Evolutionary conservation across 306 rosid species (phyloP).

Genomic region (Mucuna pruriens): DNA sequence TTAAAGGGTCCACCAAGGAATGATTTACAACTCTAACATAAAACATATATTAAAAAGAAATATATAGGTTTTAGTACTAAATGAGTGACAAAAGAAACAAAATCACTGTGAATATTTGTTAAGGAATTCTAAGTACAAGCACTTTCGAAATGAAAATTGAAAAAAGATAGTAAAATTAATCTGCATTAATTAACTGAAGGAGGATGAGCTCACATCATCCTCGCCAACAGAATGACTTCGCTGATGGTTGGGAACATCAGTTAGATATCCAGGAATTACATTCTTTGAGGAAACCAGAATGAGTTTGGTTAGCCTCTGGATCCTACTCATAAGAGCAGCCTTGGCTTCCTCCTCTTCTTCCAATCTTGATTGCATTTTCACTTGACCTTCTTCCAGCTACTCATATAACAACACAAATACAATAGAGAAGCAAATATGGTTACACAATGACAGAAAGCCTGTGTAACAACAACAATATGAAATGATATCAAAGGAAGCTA

Average conservation of each 20-base stretch:
- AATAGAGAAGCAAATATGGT: slow-evolving; percentile 26
- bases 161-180: background rate
- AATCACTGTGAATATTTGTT: slow-evolving; percentile 6
- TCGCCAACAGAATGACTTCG: slow-evolving; percentile 76
- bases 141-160: slow-evolving; percentile 1
- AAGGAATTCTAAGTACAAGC: background rate
- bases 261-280: slow-evolving; percentile 81
- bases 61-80: slow-evolving; percentile 1
- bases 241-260: slow-evolving; percentile 82
- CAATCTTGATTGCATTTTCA: slow-evolving; percentile 96
- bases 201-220: slow-evolving; percentile 79
- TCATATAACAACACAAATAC: slow-evolving; percentile 31
- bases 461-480: slow-evolving; percentile 19
- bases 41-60: background rate
- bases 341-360: slow-evolving; percentile 99
- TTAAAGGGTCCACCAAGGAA: background rate
- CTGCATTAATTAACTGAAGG: slow-evolving; percentile 28
- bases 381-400: slow-evolving; percentile 99
- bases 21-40: background rate
- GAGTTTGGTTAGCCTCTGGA: slow-evolving; percentile 97
- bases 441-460: slow-evolving; percentile 22
- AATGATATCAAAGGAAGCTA: slow-evolving; percentile 28
- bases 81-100: slow-evolving; percentile 14
- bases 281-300: slow-evolving; percentile 96
- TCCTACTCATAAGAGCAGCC: slow-evolving; percentile 99